phyloP scores from a whole-genome alignment of 495 filamentous ascomycete species.

The Polyplosphaeria fusca region DNA sequence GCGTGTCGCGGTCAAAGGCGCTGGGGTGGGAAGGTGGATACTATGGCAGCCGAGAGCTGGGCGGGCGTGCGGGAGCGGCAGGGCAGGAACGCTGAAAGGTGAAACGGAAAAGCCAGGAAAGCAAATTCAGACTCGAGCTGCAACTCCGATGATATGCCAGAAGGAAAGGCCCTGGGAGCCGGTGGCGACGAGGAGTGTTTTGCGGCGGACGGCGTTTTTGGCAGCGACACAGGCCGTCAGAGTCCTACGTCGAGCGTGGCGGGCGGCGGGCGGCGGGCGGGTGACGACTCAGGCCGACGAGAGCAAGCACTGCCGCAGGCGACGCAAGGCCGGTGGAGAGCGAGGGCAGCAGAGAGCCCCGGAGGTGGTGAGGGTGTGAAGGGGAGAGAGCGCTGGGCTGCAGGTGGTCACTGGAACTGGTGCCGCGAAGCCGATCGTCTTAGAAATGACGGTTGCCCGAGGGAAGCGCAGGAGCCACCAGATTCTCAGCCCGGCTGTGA shows the following conservation, averaged over 20 bases:
- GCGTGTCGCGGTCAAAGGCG: conserved; percentile 6
- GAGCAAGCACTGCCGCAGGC: conserved; percentile 13
- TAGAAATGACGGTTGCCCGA: background rate
- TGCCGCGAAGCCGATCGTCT: background rate
- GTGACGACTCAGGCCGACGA: background rate
- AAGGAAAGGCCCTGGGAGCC: background rate
- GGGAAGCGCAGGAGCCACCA: conserved; percentile 5
- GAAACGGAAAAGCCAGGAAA: conserved; percentile 19
- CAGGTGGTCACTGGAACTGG: background rate
- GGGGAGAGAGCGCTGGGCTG: background rate
- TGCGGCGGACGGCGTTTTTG: conserved; percentile 1
- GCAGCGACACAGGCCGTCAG: conserved; percentile 9
- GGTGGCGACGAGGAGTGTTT: background rate
- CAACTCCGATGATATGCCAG: conserved; percentile 27
- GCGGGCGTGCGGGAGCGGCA: background rate
- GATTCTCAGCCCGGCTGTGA: conserved; percentile 1
- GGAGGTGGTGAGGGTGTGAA: conserved; percentile 4
- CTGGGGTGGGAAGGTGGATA: conserved; percentile 1
- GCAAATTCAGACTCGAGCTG: conserved; percentile 14
- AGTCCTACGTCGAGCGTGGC: background rate
- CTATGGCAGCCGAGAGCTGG: no score
- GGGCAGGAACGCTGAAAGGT: conserved; percentile 23
- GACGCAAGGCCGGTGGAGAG: background rate
- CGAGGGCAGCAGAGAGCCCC: background rate
- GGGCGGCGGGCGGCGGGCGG: background rate